A percentile compares a stretch with the other conserved stretches of the same genome.
Conservation (phyloP, 2,329 filamentous ascomycete genomes). For the Dactylella cylindrospora region DNA sequence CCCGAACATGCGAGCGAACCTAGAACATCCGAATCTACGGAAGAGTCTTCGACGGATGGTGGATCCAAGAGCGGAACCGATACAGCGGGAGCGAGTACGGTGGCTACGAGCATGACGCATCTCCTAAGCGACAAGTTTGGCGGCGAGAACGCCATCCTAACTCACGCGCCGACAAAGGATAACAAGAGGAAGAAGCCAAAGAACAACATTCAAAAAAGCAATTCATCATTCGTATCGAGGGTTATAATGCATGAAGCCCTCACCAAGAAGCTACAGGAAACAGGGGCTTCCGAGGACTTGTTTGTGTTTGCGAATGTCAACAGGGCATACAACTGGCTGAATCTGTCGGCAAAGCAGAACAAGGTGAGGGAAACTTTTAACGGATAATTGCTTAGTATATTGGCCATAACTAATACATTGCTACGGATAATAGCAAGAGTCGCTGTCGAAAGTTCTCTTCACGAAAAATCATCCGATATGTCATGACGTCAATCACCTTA, state of each 20-base stretch:
- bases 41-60: slow-evolving; percentile 36
- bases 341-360: slow-evolving; percentile 69
- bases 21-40: slow-evolving; percentile 36
- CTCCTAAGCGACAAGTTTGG: slow-evolving; percentile 62
- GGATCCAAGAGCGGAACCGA: slow-evolving; percentile 45
- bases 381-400: neutral
- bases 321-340: slow-evolving; percentile 92
- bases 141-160: slow-evolving; percentile 76
- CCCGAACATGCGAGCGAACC: slow-evolving; percentile 40
- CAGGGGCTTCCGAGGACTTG: slow-evolving; percentile 69
- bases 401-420: neutral
- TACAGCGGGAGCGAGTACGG: slow-evolving; percentile 25
- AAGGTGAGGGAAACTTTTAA: slow-evolving; percentile 58
- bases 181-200: slow-evolving; percentile 89
- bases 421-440: slow-evolving; percentile 66
- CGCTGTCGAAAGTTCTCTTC: slow-evolving; percentile 92
- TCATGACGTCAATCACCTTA: slow-evolving; percentile 84
- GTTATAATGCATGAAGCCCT: slow-evolving; percentile 86
- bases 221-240: slow-evolving; percentile 96
- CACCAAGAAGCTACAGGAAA: slow-evolving; percentile 75
- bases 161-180: slow-evolving; percentile 65
- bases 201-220: slow-evolving; percentile 97
- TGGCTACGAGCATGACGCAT: slow-evolving; percentile 42
- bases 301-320: slow-evolving; percentile 96
- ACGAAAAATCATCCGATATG: slow-evolving; percentile 94